phyloP scores from a whole-genome alignment of 805 yeast species.

The Cyberlindnera mrakii region DNA sequence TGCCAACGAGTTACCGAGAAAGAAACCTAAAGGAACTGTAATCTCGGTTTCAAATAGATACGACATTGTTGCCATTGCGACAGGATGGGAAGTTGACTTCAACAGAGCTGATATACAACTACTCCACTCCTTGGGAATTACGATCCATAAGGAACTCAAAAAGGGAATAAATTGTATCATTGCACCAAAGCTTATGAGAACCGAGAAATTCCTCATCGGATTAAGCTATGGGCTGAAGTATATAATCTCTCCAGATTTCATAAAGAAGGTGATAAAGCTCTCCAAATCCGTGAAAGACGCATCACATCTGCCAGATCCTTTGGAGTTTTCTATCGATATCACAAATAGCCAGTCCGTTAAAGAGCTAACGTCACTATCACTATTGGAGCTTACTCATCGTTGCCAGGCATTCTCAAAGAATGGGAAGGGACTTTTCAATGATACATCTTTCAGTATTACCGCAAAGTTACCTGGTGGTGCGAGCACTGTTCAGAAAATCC shows the following conservation, averaged over 20 bases:
- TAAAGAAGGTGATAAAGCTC: conserved; percentile 39
- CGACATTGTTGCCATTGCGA: conserved; percentile 44
- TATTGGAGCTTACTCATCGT: conserved; percentile 7
- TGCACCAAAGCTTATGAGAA: conserved; percentile 78
- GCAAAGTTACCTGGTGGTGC: conserved; percentile 55
- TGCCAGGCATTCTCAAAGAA: conserved; percentile 7
- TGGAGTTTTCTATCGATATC: conserved; percentile 29
- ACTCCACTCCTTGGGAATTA: conserved; percentile 52
- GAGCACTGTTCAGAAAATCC: conserved; percentile 47
- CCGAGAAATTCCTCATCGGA: conserved; percentile 78
- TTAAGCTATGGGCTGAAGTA: conserved; percentile 46
- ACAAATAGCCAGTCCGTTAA: conserved; percentile 29
- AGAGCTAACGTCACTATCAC: conserved; percentile 24
- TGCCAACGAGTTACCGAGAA: background rate
- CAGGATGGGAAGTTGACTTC: conserved; percentile 57
- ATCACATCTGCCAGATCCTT: conserved; percentile 19
- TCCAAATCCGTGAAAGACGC: conserved; percentile 12
- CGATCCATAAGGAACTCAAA: conserved; percentile 29
- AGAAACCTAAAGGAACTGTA: conserved; percentile 14
- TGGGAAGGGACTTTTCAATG: conserved; percentile 37
- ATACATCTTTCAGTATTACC: conserved; percentile 48
- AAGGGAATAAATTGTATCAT: conserved; percentile 44
- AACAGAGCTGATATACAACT: conserved; percentile 36
- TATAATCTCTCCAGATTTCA: conserved; percentile 50
- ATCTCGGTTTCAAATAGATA: conserved; percentile 11